Evolutionary conservation across 2,329 filamentous ascomycete species (phyloP).

Genomic region (Xylariaceae sp.): DNA sequence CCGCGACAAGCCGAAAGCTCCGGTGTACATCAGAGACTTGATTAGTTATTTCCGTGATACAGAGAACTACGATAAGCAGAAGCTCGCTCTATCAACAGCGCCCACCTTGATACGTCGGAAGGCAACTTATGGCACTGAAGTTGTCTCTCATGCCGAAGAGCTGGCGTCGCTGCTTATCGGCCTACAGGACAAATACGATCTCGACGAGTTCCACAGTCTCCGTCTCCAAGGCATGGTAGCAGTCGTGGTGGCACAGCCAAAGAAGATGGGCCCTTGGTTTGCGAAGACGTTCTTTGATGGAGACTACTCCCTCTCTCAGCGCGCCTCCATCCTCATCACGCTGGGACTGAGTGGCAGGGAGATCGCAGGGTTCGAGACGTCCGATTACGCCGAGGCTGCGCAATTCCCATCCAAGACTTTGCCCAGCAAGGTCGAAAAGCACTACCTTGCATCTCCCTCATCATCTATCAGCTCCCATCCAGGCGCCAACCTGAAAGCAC

Average conservation of each 20-base stretch:
- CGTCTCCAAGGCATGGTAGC: constrained; percentile 78
- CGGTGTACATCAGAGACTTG: constrained; percentile 86
- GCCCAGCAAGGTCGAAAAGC: constrained; percentile 64
- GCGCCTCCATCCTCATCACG: constrained; percentile 74
- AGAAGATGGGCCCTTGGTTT: constrained; percentile 77
- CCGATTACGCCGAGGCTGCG: constrained; percentile 42
- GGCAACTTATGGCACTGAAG: constrained; percentile 79
- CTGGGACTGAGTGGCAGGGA: constrained; percentile 80
- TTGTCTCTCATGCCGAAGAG: constrained; percentile 77
- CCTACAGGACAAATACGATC: constrained; percentile 78
- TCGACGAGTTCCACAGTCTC: constrained; percentile 70
- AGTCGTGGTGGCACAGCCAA: constrained; percentile 68
- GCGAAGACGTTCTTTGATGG: constrained; percentile 82
- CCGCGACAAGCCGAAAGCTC: constrained; percentile 74
- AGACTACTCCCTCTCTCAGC: constrained; percentile 82
- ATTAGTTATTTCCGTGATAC: constrained; percentile 72
- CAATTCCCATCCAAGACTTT: constrained; percentile 78
- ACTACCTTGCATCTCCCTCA: constrained; percentile 50
- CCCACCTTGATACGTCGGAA: constrained; percentile 81
- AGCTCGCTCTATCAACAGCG: constrained; percentile 71
- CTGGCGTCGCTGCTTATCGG: constrained; percentile 71
- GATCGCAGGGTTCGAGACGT: constrained; percentile 68
- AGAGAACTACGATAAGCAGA: constrained; percentile 80
- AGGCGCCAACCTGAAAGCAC: constrained; percentile 41
- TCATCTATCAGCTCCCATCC: constrained; percentile 17